Percentiles rank a stretch among this genome's conserved stretches.
phyloP scores from a whole-genome alignment of 257 asterid species.

The Avicennia marina region DNA sequence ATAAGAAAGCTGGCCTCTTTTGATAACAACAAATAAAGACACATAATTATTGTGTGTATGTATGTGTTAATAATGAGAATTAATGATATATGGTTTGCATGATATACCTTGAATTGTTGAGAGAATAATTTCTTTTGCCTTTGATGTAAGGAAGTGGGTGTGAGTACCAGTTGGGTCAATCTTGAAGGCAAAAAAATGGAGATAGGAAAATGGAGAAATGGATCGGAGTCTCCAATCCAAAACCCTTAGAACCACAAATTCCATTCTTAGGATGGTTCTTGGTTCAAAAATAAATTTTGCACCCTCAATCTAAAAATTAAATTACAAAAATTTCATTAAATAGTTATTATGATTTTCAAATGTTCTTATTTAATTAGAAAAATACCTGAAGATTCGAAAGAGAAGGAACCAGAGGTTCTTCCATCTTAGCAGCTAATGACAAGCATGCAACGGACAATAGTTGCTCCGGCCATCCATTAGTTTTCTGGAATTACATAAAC shows the following conservation, averaged over 20 bases:
- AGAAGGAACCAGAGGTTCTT: conserved; percentile 89
- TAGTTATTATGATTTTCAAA: background rate
- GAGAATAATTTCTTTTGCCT: conserved; percentile 60
- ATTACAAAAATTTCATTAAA: background rate
- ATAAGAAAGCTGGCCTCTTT: conserved; percentile 68
- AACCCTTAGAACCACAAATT: conserved; percentile 71
- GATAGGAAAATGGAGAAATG: conserved; percentile 73
- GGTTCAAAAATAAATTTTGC: conserved; percentile 75
- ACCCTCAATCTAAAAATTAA: conserved; percentile 62
- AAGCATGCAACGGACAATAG: conserved; percentile 83
- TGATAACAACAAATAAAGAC: background rate
- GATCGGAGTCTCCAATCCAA: conserved; percentile 91
- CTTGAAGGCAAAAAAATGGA: conserved; percentile 68
- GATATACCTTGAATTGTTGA: conserved; percentile 69
- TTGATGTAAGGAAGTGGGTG: conserved; percentile 52
- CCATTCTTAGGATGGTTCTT: conserved; percentile 78
- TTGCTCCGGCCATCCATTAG: conserved; percentile 85
- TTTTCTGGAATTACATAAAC: conserved; percentile 40
- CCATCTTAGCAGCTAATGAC: conserved; percentile 95
- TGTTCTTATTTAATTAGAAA: background rate
- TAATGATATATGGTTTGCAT: too few species aligned
- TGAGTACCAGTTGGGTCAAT: conserved; percentile 72
- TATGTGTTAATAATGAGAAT: background rate
- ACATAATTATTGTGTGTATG: background rate
- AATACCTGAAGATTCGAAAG: conserved; percentile 86